Evolutionary conservation across 495 filamentous ascomycete species (phyloP), one percentile per base, ranked within the genome.

Genomic region (Thozetella sp.): DNA sequence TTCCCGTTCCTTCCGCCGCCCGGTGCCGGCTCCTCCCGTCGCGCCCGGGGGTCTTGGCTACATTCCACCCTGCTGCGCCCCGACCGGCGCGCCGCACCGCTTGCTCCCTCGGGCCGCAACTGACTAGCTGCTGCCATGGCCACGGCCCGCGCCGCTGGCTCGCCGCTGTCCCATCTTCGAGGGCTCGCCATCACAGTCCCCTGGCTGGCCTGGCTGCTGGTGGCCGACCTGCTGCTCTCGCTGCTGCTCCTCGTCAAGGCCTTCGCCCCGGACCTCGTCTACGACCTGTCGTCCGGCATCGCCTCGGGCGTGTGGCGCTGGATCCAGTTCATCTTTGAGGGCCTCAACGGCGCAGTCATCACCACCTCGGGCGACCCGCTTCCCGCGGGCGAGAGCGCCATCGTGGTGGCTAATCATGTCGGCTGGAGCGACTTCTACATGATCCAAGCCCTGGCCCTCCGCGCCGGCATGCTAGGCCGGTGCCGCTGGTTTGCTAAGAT

Each of bases 391-490:
- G 83, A 87, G 65, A 81, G 77, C 24, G 83, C 82, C 52, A 78
- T 87, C 57, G 81, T 86, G 23, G 63, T 86, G 46, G 71, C 81
- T 19, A 87, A 87, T 64, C 83, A 85, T 69, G 77, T 83, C 27
- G 74, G 72, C 50, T 86, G 84, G 83, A 73, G 78, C 24, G 84
- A 86, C 66, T 85, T 87, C 68, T 87, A 83, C 70, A 76, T 86
- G 72, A 81, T 86, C 59, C 84, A 86, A 64, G 76, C 76, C 24
- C 67, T 86, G 15, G 83, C 83, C 25, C 52, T 76, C n/a, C 70
- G 67, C 48, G 65, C 80, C 4, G 76, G 77, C 34, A 87, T 86
- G 84, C 71, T 86, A n/a, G 75, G 79, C 11, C 71, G 77, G 26
- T 83, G 81, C 64, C 76, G 82, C 26, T 87, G 80, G 75, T 86